phyloP scores from a whole-genome alignment of 2,329 filamentous ascomycete species.

The Ascochyta pisi region DNA sequence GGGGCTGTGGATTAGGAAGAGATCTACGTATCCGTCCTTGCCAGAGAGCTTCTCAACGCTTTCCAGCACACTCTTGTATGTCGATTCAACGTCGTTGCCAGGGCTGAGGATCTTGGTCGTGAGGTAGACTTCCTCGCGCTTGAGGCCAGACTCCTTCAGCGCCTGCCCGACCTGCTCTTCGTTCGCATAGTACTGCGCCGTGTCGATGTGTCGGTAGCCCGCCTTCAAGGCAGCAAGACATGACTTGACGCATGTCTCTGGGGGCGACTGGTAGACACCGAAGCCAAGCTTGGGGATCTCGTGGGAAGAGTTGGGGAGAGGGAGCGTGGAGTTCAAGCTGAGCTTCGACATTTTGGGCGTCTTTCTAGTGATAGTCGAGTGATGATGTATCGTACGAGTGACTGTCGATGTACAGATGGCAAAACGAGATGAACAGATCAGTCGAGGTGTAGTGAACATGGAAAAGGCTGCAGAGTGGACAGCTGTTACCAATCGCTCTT shows the following conservation, averaged over 20 bases:
- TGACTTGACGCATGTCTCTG: conserved; percentile 63
- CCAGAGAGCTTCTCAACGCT: conserved; percentile 67
- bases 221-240: conserved; percentile 63
- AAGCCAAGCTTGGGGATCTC: conserved; percentile 73
- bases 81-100: conserved; percentile 61
- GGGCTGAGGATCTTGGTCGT: conserved; percentile 72
- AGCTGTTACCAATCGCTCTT: conserved; percentile 4
- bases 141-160: conserved; percentile 62
- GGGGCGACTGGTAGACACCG: conserved; percentile 70
- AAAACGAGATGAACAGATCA: conserved; percentile 5
- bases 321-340: conserved; percentile 56
- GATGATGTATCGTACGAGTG: conserved; percentile 10
- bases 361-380: conserved; percentile 6
- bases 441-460: conserved; percentile 18
- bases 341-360: conserved; percentile 35
- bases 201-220: conserved; percentile 71
- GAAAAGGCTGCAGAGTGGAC: conserved; percentile 7
- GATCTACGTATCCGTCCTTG: conserved; percentile 69
- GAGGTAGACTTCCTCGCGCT: conserved; percentile 68
- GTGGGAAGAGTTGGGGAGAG: conserved; percentile 58
- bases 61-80: conserved; percentile 65
- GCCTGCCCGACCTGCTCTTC: conserved; percentile 71
- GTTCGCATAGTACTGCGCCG: conserved; percentile 74
- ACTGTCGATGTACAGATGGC: conserved; percentile 5
- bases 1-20: conserved; percentile 74